Evolutionary conservation across 352 stramenopile species (phyloP), one percentile per base, ranked within the genome.

Genomic region (Phytophthora crassamura): DNA sequence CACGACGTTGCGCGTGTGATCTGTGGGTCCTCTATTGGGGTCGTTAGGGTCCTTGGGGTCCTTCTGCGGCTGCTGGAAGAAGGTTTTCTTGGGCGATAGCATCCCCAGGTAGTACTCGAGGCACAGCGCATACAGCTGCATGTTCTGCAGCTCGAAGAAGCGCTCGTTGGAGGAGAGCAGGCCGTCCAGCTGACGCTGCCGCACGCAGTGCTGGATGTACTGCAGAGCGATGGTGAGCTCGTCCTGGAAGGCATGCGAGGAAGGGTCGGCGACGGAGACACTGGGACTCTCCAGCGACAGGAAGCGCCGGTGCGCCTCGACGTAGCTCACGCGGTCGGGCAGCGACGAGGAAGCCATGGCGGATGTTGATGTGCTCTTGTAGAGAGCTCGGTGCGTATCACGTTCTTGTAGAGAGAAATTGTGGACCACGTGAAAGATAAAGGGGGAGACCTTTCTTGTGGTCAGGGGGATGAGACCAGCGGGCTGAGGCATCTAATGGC

Each of bases 61-160:
- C 16, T 47, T 18, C 32, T 49, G 30, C 15, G 38, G 4, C 18
- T 63, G 56, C 56, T 89, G 82, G 50, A 93, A 90, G 59, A 91
- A 91, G 25, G 66, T 87, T 48, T 90, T 76, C 72, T 96, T 93
- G 11, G 83, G 78, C 25, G 78, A 77, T 9, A 94, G 78, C 68
- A 92, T 86, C 5, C 79, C 88, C 40, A 94, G 53, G 67, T 91
- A 94, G 67, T 87, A 94, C 53, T 96, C 86, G 36, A 93, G 40
- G 20, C 88, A 87, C 36, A 95, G 81, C 20, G 83, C 88, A 49
- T 95, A 92, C 16, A 96, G 79, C 66, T 96, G 86, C 49, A 75
- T 59, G 53, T 86, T 95, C 34, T 85, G 82, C 40, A 96, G 75
- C 72, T 96, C 88, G 43, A 91, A 88, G 52, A 91, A 86, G 45